Evolutionary conservation across 1,139 yeast species (phyloP), one percentile per base, ranked within the genome.

Genomic region (Blastobotrys illinoisensis): DNA sequence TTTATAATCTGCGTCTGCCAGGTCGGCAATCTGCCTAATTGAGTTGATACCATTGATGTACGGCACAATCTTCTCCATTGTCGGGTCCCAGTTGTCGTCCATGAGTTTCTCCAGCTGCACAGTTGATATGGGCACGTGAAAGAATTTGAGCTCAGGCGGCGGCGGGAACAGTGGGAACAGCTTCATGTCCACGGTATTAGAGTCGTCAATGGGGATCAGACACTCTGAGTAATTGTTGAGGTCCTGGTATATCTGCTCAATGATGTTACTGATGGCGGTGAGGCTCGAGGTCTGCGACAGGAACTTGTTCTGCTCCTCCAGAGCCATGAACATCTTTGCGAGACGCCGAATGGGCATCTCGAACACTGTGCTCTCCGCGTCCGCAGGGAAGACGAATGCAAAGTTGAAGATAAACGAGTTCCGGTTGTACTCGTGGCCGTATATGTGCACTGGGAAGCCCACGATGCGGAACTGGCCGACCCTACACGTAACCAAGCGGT

Each of bases 41-140:
- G 95, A 88, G 66, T 93, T 91, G 50, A 90, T 76, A 0, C 99
- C 99, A 65, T 95, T 82, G 48, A 93, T 88, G 62, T 77, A 86
- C 0, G 97, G 97, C 13, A 89, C 72, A 36, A 93, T 87, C 61
- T 86, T 86, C 47, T 89, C 76, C 95, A 93, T 86, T 1, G 98
- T 93, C 1, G 98, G 97, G 67, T 93, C 99, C 98, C 99, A 93
- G 63, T 88, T 87, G 5, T 86, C 86, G 69, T 93, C 99, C 36
- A 88, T 84, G 60, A 93, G 74, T 43, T 81, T 75, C 44, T 78
- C 77, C 43, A 91, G 72, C 54, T 84, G 82, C 1, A 91, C 96
- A 0, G 93, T 85, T 4, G 95, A 81, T 2, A 90, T 81, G 0
- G 99, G 99, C 0, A 93, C 99, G 67, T 93, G 96, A 64, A 79